Evolutionary conservation across 2,329 filamentous ascomycete species (phyloP).

Genomic region (Stagonosporopsis chrysanthemi): DNA sequence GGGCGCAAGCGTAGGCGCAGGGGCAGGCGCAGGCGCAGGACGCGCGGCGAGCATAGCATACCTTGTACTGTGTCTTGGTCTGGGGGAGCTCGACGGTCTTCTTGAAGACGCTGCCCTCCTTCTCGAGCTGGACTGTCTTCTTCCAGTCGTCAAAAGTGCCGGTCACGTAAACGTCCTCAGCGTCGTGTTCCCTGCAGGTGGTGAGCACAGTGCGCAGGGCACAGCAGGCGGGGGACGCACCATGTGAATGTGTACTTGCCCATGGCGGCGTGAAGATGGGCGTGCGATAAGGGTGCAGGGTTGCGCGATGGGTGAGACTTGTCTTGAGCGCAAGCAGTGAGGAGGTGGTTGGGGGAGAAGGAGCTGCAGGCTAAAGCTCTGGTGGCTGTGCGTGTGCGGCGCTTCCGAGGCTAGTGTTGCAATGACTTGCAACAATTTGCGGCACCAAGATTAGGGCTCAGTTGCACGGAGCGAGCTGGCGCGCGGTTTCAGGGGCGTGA

Average conservation of each 20-base stretch:
- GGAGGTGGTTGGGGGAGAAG: constrained; percentile 38
- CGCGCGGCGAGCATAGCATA: constrained; percentile 56
- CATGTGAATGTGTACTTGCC: constrained; percentile 75
- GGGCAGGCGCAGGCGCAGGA: constrained; percentile 8
- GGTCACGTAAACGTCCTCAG: constrained; percentile 89
- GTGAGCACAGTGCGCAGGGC: constrained; percentile 27
- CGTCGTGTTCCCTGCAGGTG: constrained; percentile 75
- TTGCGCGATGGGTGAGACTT: constrained; percentile 35
- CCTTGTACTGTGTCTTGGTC: constrained; percentile 91
- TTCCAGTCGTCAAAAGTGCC: constrained; percentile 96
- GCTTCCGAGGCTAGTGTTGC: constrained; percentile 31
- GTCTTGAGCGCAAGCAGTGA: constrained; percentile 34
- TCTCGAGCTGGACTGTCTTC: constrained; percentile 83
- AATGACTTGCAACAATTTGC: constrained; percentile 25
- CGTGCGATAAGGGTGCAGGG: constrained; percentile 25
- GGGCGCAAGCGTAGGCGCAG: constrained; percentile 8
- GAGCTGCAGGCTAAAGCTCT: constrained; percentile 32
- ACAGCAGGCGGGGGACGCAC: constrained; percentile 56
- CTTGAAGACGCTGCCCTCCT: constrained; percentile 73
- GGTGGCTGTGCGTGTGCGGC: constrained; percentile 31
- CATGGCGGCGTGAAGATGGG: constrained; percentile 55
- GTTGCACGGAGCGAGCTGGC: constrained; percentile 25
- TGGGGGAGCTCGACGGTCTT: constrained; percentile 80
- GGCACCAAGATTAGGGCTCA: constrained; percentile 22
- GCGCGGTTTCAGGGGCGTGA: constrained; percentile 19